Conservation (phyloP, 2,329 filamentous ascomycete species). For the Paracorniculantispora psalliotae region DNA sequence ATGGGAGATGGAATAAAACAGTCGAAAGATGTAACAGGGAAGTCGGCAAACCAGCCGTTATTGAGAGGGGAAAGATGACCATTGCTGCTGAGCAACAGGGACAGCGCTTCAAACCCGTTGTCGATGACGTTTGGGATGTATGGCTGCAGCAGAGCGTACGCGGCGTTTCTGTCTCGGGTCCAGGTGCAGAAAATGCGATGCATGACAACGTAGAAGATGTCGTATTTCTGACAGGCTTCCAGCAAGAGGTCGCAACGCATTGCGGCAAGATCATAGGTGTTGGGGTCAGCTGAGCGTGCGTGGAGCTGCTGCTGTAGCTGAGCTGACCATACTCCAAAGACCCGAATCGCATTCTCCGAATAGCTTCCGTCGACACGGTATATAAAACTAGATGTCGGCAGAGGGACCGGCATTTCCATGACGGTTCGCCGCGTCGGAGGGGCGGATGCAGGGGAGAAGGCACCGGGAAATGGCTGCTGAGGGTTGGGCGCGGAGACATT, state of each 20-base stretch:
- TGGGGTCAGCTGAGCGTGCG: background rate
- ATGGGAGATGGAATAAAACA: slow-evolving; percentile 16
- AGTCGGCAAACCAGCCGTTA: slow-evolving; percentile 32
- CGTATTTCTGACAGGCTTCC: slow-evolving; percentile 50
- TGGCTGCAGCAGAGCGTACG: slow-evolving; percentile 25
- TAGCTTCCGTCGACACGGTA: background rate
- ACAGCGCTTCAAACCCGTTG: slow-evolving; percentile 30
- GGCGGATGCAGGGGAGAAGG: background rate
- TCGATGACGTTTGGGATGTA: slow-evolving; percentile 21
- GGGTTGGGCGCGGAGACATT: background rate
- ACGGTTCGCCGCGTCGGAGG: background rate
- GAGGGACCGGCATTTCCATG: background rate
- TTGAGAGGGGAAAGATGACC: slow-evolving; percentile 23
- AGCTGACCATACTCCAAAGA: background rate
- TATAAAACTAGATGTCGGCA: background rate
- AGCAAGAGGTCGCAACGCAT: slow-evolving; percentile 50
- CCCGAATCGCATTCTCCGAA: background rate
- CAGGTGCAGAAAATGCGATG: slow-evolving; percentile 62
- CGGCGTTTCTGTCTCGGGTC: slow-evolving; percentile 32
- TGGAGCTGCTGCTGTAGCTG: background rate
- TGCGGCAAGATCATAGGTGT: background rate
- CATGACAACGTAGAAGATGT: slow-evolving; percentile 59
- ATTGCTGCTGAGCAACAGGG: slow-evolving; percentile 34
- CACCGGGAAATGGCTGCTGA: slow-evolving; percentile 4
- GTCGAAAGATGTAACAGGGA: slow-evolving; percentile 29